These are phyloP conservation scores for Aristolochia fimbriata DNA, from an alignment of 164 flowering plant species.

Conservation along the genomic window DNA sequence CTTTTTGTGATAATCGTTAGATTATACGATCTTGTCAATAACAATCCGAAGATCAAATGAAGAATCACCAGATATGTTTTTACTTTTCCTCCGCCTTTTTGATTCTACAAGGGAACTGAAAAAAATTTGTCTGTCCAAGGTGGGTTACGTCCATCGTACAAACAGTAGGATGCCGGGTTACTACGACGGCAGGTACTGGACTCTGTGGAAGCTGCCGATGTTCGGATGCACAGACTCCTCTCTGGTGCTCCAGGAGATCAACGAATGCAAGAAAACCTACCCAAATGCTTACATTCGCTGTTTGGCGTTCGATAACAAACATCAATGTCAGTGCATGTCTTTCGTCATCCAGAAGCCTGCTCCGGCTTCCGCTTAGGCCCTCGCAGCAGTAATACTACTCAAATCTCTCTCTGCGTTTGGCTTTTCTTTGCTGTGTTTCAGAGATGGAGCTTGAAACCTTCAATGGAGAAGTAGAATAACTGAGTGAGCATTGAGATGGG, in stretches of 20 bases:
- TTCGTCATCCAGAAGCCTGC: slow-evolving; percentile 59
- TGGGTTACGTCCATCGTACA: slow-evolving; percentile 37
- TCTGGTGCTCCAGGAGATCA: slow-evolving; percentile 51
- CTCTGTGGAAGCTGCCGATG: slow-evolving; percentile 78
- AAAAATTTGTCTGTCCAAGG: slow-evolving; percentile 14
- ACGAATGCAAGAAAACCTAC: slow-evolving; percentile 51
- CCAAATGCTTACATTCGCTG: slow-evolving; percentile 68
- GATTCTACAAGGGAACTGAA: not conserved
- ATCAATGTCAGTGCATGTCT: slow-evolving; percentile 65
- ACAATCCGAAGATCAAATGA: not conserved
- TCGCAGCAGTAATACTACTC: not conserved
- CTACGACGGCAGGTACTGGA: slow-evolving; percentile 83
- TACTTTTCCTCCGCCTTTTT: not conserved
- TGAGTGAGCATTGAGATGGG: no score
- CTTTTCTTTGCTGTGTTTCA: no score
- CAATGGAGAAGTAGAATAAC: no score
- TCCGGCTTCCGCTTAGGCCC: not conserved
- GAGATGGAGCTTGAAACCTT: no score
- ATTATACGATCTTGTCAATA: not conserved
- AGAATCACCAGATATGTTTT: not conserved
- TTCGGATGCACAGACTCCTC: slow-evolving; percentile 58
- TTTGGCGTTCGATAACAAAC: slow-evolving; percentile 47
- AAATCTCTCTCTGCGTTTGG: no score
- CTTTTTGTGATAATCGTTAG: not conserved
- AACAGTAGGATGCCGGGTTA: slow-evolving; percentile 61